These are phyloP conservation scores for Tulasnella sp. DNA, from an alignment of 768 basidiomycete species.

Conservation along the genomic window DNA sequence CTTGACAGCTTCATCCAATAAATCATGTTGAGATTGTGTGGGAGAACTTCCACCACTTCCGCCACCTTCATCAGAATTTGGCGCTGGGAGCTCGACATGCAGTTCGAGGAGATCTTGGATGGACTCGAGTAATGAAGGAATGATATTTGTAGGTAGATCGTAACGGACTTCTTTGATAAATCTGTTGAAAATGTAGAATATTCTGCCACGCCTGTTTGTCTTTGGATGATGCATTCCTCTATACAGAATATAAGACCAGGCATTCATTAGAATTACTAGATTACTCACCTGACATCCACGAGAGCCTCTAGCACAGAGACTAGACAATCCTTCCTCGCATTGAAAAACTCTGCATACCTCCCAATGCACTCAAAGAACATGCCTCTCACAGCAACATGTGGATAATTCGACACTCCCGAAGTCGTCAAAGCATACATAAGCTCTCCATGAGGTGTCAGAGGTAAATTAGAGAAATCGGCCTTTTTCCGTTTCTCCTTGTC, in stretches of 20 bases:
- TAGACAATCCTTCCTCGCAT: conserved; percentile 78
- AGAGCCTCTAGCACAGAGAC: conserved; percentile 79
- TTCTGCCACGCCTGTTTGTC: conserved; percentile 52
- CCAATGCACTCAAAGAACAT: conserved; percentile 88
- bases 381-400: conserved; percentile 68
- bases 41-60: conserved; percentile 25
- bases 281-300: conserved; percentile 60
- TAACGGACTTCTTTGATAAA: conserved; percentile 75
- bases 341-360: conserved; percentile 96
- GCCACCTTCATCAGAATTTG: conserved; percentile 48
- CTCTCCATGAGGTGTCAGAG: conserved; percentile 82
- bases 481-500: conserved; percentile 50
- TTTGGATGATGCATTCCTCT: conserved; percentile 82
- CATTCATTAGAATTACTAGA: background rate
- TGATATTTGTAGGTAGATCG: conserved; percentile 63
- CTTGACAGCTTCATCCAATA: conserved; percentile 67
- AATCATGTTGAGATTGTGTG: conserved; percentile 25
- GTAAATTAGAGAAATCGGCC: conserved; percentile 62
- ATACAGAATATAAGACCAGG: conserved; percentile 10
- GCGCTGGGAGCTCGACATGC: conserved; percentile 59
- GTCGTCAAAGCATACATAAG: conserved; percentile 74
- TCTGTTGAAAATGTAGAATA: conserved; percentile 85
- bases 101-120: conserved; percentile 69
- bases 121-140: conserved; percentile 54
- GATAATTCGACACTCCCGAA: conserved; percentile 69